Evolutionary conservation across 2,329 filamentous ascomycete species (phyloP), one percentile per base, ranked within the genome.

Genomic region (Fusarium sp.): DNA sequence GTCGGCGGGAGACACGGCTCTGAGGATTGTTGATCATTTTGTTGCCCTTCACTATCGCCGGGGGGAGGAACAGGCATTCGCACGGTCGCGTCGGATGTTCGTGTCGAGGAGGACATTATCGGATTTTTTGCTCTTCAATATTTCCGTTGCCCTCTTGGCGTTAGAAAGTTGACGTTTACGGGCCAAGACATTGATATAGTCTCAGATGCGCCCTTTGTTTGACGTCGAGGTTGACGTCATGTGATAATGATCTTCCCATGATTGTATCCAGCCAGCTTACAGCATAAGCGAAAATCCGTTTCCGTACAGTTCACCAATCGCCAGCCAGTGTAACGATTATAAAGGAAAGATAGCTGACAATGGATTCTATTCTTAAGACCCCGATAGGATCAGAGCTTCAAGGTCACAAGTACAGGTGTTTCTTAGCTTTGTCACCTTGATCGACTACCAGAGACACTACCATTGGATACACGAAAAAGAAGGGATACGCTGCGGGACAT

Each of bases 1-100:
- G 73, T 74, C 3, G 77, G 76, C 7, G 76, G 76, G 9, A 78
- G 55, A 4, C 64, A 27, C 5, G 30, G 5, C 0, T 34, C 34
- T 1, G 37, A 14, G 5, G 40, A 21, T 14, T 9, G 45, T 3
- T 46, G 9, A 6, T 12, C 20, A n/a, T 59, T 4, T 18, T 50
- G 25, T 18, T 32, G 32, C 7, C 41, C 21, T 20, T 65, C 60
- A 7, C 25, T 9, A 3, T 51, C 60, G 0, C 10, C 4, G 6
- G 25, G 12, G 6, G 25, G 3, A 3, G 16, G 16, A 13, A 9
- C 27, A 1, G 18, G 14, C 7, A 20, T 7, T 40, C 13, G 7
- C 9, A 10, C 13, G 14, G 30, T 59, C 3, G n/a, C 40, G 27
- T 46, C 30, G 2, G n/a, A 5, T 0, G 32, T 47, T n/a, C 25